Evolutionary conservation across 331 rosid genomes (phyloP).

Genomic region (Arachis monticola): DNA sequence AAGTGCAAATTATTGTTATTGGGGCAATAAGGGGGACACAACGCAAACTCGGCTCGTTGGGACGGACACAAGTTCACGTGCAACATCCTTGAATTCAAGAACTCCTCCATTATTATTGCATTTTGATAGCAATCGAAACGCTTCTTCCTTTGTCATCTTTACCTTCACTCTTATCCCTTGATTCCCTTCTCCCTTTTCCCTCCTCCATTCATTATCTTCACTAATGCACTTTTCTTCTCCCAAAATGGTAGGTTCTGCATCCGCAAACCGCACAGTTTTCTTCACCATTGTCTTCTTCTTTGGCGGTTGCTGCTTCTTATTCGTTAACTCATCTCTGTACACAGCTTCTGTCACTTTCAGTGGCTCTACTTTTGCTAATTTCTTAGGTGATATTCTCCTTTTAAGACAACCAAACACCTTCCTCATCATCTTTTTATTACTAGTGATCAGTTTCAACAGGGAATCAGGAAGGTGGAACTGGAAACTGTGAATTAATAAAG

Average conservation of each 20-base stretch:
- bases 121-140: conserved; percentile 60
- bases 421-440: conserved; percentile 35
- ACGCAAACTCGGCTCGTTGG: conserved; percentile 43
- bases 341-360: conserved; percentile 17
- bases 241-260: conserved; percentile 50
- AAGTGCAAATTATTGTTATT: background rate
- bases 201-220: conserved; percentile 8
- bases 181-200: conserved; percentile 27
- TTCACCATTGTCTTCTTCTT: conserved; percentile 42
- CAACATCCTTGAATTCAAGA: conserved; percentile 65
- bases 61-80: conserved; percentile 52
- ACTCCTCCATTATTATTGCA: conserved; percentile 62
- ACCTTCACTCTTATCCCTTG: conserved; percentile 60
- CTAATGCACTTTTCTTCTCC: conserved; percentile 37
- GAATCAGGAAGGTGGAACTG: background rate
- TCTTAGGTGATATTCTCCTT: conserved; percentile 20
- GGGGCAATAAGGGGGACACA: background rate
- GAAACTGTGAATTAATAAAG: background rate
- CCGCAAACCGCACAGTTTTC: conserved; percentile 40
- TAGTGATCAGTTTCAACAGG: background rate
- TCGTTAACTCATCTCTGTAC: conserved; percentile 54
- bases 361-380: conserved; percentile 17
- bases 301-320: conserved; percentile 36
- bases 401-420: conserved; percentile 37
- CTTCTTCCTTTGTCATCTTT: conserved; percentile 82